These are phyloP conservation scores for Calonectria pauciramosa DNA, from an alignment of 2,329 filamentous ascomycete genomes.

Conservation along the genomic window DNA sequence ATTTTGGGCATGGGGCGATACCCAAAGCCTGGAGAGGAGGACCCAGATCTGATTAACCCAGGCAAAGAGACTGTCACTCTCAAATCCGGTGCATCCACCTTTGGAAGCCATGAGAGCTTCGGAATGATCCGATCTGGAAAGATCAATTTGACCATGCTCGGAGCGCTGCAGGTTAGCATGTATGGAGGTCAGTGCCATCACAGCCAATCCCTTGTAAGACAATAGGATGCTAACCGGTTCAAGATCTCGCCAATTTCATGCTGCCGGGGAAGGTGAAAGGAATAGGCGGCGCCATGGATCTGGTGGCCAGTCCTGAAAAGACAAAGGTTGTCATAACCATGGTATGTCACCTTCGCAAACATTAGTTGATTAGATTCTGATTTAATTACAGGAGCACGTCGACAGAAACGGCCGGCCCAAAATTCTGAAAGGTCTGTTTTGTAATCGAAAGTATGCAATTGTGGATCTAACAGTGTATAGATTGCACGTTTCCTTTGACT, in stretches of 20 bases:
- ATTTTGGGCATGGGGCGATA: constrained; percentile 3
- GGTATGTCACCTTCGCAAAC: background rate
- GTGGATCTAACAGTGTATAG: background rate
- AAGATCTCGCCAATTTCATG: constrained; percentile 3
- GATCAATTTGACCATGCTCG: background rate
- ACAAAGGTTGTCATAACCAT: background rate
- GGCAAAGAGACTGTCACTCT: background rate
- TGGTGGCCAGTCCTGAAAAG: background rate
- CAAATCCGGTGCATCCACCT: background rate
- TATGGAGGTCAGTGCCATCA: background rate
- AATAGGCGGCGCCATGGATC: background rate
- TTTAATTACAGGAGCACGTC: background rate
- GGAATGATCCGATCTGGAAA: background rate
- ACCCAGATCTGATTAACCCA: background rate
- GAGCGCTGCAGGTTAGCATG: background rate
- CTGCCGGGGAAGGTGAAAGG: background rate
- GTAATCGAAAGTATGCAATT: background rate
- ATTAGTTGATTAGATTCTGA: background rate
- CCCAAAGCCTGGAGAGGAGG: background rate
- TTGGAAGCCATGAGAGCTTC: constrained; percentile 3
- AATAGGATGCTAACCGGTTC: background rate
- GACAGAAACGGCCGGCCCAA: background rate
- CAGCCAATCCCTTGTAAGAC: background rate
- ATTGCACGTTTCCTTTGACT: background rate
- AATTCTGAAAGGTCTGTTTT: background rate